Evolutionary conservation across 2,329 filamentous ascomycete species (phyloP).

Genomic region (Calycina herbarum): DNA sequence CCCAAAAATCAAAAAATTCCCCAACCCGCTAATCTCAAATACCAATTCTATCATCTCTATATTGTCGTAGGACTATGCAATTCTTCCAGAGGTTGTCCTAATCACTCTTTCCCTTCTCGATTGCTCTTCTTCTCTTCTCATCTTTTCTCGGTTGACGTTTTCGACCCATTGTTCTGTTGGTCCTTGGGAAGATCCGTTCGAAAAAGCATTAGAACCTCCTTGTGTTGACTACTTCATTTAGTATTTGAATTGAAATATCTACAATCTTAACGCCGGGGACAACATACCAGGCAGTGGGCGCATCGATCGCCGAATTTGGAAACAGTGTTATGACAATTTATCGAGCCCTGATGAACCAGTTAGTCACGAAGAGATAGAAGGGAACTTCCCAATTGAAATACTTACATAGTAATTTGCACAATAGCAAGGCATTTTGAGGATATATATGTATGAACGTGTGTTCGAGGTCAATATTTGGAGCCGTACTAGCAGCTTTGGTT

Average conservation of each 20-base stretch:
- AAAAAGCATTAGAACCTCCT: constrained; percentile 13
- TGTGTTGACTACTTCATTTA: constrained; percentile 19
- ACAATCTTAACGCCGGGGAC: neutral
- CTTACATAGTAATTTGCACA: constrained; percentile 44
- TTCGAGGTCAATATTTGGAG: neutral
- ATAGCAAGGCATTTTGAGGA: constrained; percentile 38
- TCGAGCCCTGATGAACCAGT: constrained; percentile 34
- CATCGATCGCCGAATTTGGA: constrained; percentile 41
- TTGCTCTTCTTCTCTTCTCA: constrained; percentile 27
- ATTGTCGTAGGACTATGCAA: constrained; percentile 11
- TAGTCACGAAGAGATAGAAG: constrained; percentile 16
- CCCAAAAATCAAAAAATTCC: neutral
- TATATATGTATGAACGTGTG: neutral
- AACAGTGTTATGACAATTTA: constrained; percentile 42
- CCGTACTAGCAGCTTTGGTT: constrained; percentile 1
- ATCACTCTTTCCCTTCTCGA: constrained; percentile 21
- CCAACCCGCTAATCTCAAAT: neutral
- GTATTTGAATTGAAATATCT: neutral
- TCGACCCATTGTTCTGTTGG: constrained; percentile 27
- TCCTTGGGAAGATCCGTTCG: constrained; percentile 20
- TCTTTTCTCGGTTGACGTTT: constrained; percentile 25
- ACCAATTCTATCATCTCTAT: neutral
- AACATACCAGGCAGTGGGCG: constrained; percentile 36
- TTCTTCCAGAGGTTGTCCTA: constrained; percentile 21
- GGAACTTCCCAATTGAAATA: neutral